Base-by-base conservation (phyloP, 2,329 filamentous ascomycete species). In the Colletotrichum shisoi region DNA sequence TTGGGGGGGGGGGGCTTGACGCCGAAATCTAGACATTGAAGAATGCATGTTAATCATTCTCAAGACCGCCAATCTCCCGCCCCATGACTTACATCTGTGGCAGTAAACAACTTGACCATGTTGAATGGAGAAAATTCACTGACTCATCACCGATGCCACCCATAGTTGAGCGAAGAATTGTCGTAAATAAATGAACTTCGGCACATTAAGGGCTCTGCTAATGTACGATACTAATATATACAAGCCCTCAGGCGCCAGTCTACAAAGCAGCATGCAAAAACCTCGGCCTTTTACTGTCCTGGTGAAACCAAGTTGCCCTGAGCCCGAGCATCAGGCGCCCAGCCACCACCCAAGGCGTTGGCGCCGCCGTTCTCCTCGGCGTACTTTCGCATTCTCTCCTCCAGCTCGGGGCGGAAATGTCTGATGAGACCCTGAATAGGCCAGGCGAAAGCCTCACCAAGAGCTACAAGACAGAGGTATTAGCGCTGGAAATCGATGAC, bases 371-470 rank as follows among this genome's bases (percentile, higher is more conserved):
- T 80, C 82, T 91, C 85, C 76, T 88, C 79, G 21, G 91, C 87
- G 77, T 91, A 95, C 73, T 92, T 88, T 78, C 89, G 86, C 85
- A 99, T 96, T 73, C 94, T 88, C 59, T 90, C 91, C 86, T 98
- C 94, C 58, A 99, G 85, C 82, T 99, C 94, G 51, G 94, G 95
- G 74, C 95, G 88, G 87, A 99, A 99, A 83, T 99, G 95, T 76
- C 95, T 91, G 81, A 99, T 99, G 68, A 99, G 87, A 79, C 95
- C 95, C 83, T 99, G 95, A 72, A 99, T 91, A 71, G 95, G 95
- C 95, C 95, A 99, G 71, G 95, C 94, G 74, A 99, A 99, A 70
- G 95, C 95, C 84, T 99, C 95, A 67, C 95, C 95, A 71, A 99
- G 84, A 80, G 94, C 89, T 91, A 70, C 31, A 21, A 59, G 39